Conservation (phyloP, 495 filamentous ascomycete genomes). For the Penicillium alfredii region DNA sequence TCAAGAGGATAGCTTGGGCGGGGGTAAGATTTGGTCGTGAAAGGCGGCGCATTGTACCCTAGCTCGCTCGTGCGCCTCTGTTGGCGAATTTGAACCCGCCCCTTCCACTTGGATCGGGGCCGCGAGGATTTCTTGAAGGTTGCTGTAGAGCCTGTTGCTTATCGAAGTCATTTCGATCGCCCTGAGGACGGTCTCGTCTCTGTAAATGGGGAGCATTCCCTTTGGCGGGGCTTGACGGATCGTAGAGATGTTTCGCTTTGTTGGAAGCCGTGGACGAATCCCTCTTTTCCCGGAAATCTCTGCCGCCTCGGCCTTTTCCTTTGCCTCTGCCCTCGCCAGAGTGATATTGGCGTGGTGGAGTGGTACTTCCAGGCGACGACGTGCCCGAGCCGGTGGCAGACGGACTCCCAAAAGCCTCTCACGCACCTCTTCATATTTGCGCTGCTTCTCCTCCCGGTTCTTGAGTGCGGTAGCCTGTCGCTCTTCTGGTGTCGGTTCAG, state of each 20-base stretch:
- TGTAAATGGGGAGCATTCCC: conserved; percentile 49
- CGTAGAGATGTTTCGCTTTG: conserved; percentile 56
- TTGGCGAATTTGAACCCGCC: conserved; percentile 62
- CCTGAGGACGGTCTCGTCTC: conserved; percentile 41
- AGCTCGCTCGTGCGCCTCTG: conserved; percentile 41
- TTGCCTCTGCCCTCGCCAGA: conserved; percentile 32
- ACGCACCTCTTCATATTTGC: conserved; percentile 77
- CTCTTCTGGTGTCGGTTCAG: conserved; percentile 63
- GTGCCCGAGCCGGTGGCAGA: conserved; percentile 42
- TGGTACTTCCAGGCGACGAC: conserved; percentile 55
- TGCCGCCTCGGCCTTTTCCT: conserved; percentile 35
- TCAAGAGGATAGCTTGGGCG: too few species aligned
- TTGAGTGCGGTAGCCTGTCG: conserved; percentile 63
- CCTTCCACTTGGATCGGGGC: conserved; percentile 69
- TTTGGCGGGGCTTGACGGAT: conserved; percentile 63
- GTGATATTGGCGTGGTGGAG: conserved; percentile 51
- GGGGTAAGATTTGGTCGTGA: too few species aligned
- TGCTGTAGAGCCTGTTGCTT: conserved; percentile 45
- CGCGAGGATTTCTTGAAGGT: conserved; percentile 62
- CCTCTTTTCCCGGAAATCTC: conserved; percentile 38
- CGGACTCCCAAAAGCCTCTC: conserved; percentile 72
- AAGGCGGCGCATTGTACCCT: conserved; percentile 15
- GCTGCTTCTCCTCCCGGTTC: conserved; percentile 81
- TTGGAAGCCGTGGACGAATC: conserved; percentile 43
- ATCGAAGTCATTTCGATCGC: conserved; percentile 33